These are phyloP conservation scores for Annulohypoxylon truncatum DNA, from an alignment of 2,329 filamentous ascomycete species.

Conservation along the genomic window DNA sequence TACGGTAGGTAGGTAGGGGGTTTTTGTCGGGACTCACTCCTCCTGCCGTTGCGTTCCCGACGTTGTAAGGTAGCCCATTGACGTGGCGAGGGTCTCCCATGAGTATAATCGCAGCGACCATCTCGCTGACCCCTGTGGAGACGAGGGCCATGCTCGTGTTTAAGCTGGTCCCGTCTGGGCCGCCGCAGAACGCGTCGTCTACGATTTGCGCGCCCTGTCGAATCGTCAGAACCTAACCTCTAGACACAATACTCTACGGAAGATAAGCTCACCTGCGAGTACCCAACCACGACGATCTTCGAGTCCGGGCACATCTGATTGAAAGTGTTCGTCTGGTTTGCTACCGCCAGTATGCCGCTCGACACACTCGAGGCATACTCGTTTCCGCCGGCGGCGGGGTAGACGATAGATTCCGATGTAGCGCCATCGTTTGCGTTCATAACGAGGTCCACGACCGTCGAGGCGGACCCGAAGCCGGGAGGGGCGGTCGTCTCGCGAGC, in stretches of 20 bases:
- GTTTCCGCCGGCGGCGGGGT: conserved; percentile 67
- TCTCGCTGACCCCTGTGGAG: conserved; percentile 58
- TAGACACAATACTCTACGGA: neutral
- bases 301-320: conserved; percentile 64
- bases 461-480: conserved; percentile 58
- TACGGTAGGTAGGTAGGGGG: neutral
- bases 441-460: conserved; percentile 59
- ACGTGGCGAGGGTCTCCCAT: conserved; percentile 70
- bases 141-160: conserved; percentile 58
- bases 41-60: conserved; percentile 65
- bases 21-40: conserved; percentile 61
- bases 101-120: conserved; percentile 68
- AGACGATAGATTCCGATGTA: conserved; percentile 60
- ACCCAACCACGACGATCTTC: conserved; percentile 68
- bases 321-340: conserved; percentile 59
- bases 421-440: conserved; percentile 55
- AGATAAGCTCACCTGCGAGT: conserved; percentile 63
- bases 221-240: neutral
- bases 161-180: conserved; percentile 62
- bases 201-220: conserved; percentile 68
- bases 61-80: conserved; percentile 64
- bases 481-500: conserved; percentile 62
- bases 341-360: conserved; percentile 65
- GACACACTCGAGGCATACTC: conserved; percentile 64
- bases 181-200: conserved; percentile 70